phyloP scores from a whole-genome alignment of 257 asterid genomes.

The Penstemon newberryi region DNA sequence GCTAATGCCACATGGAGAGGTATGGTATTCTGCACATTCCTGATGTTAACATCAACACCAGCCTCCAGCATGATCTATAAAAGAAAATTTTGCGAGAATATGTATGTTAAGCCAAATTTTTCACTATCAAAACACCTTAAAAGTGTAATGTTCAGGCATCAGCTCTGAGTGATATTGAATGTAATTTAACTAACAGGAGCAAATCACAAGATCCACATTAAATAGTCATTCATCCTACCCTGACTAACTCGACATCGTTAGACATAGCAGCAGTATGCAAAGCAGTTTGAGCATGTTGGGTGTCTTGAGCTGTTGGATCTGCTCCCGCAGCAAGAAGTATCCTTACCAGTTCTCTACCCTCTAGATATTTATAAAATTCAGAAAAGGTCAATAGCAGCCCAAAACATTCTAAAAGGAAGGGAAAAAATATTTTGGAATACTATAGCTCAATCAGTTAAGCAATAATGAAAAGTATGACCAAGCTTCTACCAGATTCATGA shows the following conservation, averaged over 20 bases:
- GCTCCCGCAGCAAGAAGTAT: constrained; percentile 90
- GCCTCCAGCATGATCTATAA: constrained; percentile 84
- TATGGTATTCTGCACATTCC: constrained; percentile 77
- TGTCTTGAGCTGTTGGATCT: constrained; percentile 84
- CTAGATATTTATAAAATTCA: constrained; percentile 40
- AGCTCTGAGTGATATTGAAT: constrained; percentile 8
- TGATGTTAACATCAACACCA: constrained; percentile 93
- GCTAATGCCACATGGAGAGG: constrained; percentile 99
- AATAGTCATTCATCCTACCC: constrained; percentile 52
- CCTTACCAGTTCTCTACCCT: constrained; percentile 86
- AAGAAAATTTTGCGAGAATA: constrained; percentile 16
- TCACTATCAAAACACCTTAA: constrained; percentile 9
- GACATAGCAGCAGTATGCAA: constrained; percentile 96
- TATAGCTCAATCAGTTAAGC: constrained; percentile 21
- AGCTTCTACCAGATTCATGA: constrained; percentile 77
- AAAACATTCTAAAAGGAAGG: constrained; percentile 20
- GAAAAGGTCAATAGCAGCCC: constrained; percentile 27
- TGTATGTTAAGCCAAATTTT: constrained; percentile 19
- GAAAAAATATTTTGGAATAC: constrained; percentile 17
- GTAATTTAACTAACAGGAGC: constrained; percentile 11
- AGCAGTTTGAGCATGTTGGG: constrained; percentile 86
- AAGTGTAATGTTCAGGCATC: constrained; percentile 10
- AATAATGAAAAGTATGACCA: constrained; percentile 10
- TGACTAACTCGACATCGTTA: constrained; percentile 85
- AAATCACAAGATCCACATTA: constrained; percentile 10